Evolutionary conservation across 306 rosid species (phyloP).

Genomic region (Malus sieversii): DNA sequence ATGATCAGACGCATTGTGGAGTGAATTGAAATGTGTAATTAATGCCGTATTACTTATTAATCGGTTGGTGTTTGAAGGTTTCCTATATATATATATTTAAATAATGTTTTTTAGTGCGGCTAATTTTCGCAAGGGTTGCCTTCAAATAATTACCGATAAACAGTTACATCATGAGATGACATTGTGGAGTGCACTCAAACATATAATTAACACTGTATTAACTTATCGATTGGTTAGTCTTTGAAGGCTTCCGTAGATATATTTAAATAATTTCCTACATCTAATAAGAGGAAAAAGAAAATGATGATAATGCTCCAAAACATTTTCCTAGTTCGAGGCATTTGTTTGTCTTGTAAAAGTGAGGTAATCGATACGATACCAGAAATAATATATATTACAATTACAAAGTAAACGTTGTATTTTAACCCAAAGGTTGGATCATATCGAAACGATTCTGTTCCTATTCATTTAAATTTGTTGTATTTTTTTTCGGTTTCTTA

Average conservation of each 20-base stretch:
- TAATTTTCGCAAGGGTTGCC: background rate
- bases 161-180: no score
- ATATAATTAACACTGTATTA: background rate
- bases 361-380: background rate
- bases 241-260: background rate
- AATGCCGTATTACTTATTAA: no score
- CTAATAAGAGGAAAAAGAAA: no score
- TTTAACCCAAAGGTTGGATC: background rate
- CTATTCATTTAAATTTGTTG: background rate
- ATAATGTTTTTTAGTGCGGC: no score
- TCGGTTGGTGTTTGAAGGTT: no score
- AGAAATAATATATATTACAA: background rate
- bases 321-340: background rate
- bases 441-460: background rate
- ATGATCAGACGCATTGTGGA: no score
- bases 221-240: background rate
- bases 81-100: no score
- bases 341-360: background rate
- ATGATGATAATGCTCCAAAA: background rate
- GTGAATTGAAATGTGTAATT: no score
- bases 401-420: background rate
- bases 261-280: no score
- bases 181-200: background rate
- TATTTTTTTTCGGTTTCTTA: background rate
- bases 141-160: no score